phyloP scores from a whole-genome alignment of 768 basidiomycete species.

The Leccinum disarticulatum region DNA sequence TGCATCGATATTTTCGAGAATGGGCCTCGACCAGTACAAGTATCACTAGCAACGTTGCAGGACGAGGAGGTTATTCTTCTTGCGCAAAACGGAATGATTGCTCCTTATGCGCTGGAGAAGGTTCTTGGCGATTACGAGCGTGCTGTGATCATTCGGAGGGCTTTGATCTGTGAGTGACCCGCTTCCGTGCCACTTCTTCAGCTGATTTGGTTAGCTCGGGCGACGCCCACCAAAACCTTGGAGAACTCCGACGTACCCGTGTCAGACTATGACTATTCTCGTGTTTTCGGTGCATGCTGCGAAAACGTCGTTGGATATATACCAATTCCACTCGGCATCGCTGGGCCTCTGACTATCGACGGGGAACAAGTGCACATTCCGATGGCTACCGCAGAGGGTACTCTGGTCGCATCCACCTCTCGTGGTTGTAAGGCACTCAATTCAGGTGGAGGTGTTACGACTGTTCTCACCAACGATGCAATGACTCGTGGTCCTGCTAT shows the following conservation, averaged over 20 bases:
- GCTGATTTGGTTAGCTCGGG: conserved; percentile 58
- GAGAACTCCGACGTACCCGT: conserved; percentile 83
- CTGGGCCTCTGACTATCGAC: conserved; percentile 92
- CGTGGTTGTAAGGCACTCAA: conserved; percentile 98
- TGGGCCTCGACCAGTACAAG: conserved; percentile 60
- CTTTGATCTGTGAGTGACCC: conserved; percentile 74
- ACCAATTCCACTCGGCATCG: conserved; percentile 93
- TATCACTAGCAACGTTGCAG: conserved; percentile 59
- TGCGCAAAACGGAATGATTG: conserved; percentile 88
- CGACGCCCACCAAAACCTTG: conserved; percentile 78
- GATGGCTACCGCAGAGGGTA: conserved; percentile 99
- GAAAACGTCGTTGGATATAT: conserved; percentile 99
- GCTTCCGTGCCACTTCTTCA: conserved; percentile 1
- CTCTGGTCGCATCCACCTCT: conserved; percentile 95
- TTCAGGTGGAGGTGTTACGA: conserved; percentile 91
- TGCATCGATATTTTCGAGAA: conserved; percentile 80
- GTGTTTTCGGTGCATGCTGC: conserved; percentile 95
- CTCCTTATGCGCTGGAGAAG: conserved; percentile 95
- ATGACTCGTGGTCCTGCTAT: conserved; percentile 99
- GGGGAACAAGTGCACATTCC: conserved; percentile 85
- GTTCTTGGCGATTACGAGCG: conserved; percentile 82
- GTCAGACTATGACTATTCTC: conserved; percentile 87
- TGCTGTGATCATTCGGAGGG: conserved; percentile 83
- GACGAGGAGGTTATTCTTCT: conserved; percentile 93
- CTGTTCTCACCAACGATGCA: conserved; percentile 88